These are phyloP conservation scores for Nannochloris sp. DNA, from an alignment of 139 green algal species.

Conservation along the genomic window DNA sequence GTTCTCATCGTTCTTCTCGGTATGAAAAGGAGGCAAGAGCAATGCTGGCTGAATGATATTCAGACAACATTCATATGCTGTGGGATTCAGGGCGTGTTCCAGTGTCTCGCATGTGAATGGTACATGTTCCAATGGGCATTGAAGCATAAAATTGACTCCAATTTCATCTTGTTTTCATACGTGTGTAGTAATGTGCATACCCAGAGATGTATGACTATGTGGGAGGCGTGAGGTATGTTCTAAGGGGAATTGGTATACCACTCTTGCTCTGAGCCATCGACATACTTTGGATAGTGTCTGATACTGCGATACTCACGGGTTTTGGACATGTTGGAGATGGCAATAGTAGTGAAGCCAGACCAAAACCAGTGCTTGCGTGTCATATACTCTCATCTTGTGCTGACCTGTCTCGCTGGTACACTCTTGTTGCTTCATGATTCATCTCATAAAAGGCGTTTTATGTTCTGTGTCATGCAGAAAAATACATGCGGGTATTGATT, in stretches of 20 bases:
- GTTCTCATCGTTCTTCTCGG: slow-evolving; percentile 10
- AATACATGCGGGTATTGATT: too few species aligned
- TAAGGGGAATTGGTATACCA: too few species aligned
- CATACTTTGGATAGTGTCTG: slow-evolving; percentile 4
- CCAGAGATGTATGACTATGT: too few species aligned
- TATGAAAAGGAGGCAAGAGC: slow-evolving; percentile 24
- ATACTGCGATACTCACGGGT: slow-evolving; percentile 1
- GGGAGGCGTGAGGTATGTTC: too few species aligned
- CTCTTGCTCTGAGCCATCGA: neutral
- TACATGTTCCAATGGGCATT: neutral
- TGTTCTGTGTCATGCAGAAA: neutral
- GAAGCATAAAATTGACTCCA: too few species aligned
- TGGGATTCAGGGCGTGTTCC: too few species aligned
- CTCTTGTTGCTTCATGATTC: neutral
- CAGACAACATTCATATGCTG: neutral
- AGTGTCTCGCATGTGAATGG: too few species aligned
- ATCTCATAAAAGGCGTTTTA: neutral
- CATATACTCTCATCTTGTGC: slow-evolving; percentile 13
- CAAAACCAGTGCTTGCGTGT: slow-evolving; percentile 30
- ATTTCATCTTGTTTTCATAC: too few species aligned
- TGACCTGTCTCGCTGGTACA: slow-evolving; percentile 46
- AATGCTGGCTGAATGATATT: slow-evolving; percentile 3
- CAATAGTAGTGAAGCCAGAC: slow-evolving; percentile 15
- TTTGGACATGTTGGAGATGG: slow-evolving; percentile 31
- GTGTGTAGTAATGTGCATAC: too few species aligned